phyloP scores from a whole-genome alignment of 148 eudicot species.

The Rhododendron molle region DNA sequence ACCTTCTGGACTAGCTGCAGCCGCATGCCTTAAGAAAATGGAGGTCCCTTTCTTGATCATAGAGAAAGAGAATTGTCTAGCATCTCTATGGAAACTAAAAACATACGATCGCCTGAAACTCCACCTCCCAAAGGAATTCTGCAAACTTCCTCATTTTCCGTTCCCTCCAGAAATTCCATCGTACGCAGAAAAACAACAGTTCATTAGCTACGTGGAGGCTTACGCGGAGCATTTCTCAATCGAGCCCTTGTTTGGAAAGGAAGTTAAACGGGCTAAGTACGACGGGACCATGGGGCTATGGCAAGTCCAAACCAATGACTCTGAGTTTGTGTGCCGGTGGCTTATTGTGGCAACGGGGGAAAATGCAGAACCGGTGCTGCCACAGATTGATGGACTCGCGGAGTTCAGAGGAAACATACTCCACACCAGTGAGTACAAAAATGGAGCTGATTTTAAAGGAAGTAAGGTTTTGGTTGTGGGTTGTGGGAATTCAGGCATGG shows the following conservation, averaged over 20 bases:
- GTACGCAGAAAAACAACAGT: slow-evolving; percentile 20
- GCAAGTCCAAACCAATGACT: slow-evolving; percentile 7
- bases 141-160: slow-evolving; percentile 20
- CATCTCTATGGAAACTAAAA: slow-evolving; percentile 25
- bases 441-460: slow-evolving; percentile 20
- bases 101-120: slow-evolving; percentile 24
- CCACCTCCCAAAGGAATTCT: slow-evolving; percentile 20
- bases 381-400: slow-evolving; percentile 14
- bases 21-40: slow-evolving; percentile 20
- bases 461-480: slow-evolving; percentile 27
- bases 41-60: slow-evolving; percentile 22
- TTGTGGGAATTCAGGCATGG: slow-evolving; percentile 34
- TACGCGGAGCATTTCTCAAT: slow-evolving; percentile 25
- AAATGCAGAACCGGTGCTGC: slow-evolving; percentile 22
- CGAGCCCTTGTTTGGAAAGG: slow-evolving; percentile 10
- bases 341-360: slow-evolving; percentile 27
- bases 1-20: slow-evolving; percentile 27
- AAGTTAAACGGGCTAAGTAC: slow-evolving; percentile 16
- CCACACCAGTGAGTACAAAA: slow-evolving; percentile 23
- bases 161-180: slow-evolving; percentile 15
- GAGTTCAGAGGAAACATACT: slow-evolving; percentile 16
- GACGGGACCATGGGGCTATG: slow-evolving; percentile 13
- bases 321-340: slow-evolving; percentile 20
- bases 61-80: slow-evolving; percentile 18
- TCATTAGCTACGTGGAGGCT: slow-evolving; percentile 23